A percentile compares a stretch with the other conserved stretches of the same genome.
These are phyloP conservation scores for sweet orange (Citrus sinensis) DNA, from an alignment of 345 rosid genomes.

Conservation along the genomic window DNA sequence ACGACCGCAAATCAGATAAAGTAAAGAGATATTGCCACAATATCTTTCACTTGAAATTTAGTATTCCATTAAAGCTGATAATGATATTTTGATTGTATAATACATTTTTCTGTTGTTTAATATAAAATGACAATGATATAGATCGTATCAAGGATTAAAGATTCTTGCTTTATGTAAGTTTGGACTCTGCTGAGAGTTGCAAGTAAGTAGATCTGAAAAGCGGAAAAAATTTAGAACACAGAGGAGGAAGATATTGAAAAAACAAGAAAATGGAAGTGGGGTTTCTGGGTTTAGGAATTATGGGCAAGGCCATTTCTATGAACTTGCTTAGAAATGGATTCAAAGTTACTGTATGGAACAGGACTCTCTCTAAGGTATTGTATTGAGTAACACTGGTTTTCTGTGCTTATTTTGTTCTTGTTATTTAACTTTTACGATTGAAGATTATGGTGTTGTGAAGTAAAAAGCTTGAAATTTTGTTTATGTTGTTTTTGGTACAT, in stretches of 20 bases:
- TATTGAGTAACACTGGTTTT: not conserved
- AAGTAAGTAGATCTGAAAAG: not conserved
- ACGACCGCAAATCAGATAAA: not conserved
- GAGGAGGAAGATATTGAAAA: constrained; percentile 11
- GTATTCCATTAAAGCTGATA: not conserved
- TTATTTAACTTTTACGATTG: not conserved
- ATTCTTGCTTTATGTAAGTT: not conserved
- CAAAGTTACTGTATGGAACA: constrained; percentile 95
- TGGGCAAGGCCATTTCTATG: constrained; percentile 96
- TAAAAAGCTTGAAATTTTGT: not conserved
- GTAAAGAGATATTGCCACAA: not conserved
- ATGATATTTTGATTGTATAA: not conserved
- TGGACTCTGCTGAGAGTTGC: not conserved
- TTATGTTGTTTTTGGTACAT: not conserved
- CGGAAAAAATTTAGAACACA: not conserved
- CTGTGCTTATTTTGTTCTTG: not conserved
- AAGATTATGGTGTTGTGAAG: not conserved
- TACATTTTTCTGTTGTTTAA: not conserved
- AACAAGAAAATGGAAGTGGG: constrained; percentile 73
- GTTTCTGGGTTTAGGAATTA: constrained; percentile 88
- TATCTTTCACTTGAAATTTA: not conserved
- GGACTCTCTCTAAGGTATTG: constrained; percentile 85
- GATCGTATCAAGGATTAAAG: not conserved
- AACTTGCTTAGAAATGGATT: constrained; percentile 76
- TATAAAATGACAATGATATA: not conserved